These are phyloP conservation scores for Globisporangium alternatum DNA, from an alignment of 352 stramenopile species.

Conservation along the genomic window DNA sequence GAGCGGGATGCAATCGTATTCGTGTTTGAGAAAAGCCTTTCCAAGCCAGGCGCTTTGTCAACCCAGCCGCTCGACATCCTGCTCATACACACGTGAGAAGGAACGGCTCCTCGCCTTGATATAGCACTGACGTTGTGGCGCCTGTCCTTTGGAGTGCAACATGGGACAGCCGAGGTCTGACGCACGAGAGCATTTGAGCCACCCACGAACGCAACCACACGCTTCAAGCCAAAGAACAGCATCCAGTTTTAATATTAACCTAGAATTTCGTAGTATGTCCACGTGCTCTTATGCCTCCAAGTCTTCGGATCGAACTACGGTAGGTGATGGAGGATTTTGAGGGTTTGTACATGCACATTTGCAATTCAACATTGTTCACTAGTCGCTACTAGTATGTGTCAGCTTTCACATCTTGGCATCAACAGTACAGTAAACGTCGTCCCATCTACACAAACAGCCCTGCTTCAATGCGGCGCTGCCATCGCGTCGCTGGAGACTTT, in stretches of 20 bases:
- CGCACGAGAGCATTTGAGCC: neutral
- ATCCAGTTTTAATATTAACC: too few relatives aligned
- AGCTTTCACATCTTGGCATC: neutral
- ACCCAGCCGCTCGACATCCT: neutral
- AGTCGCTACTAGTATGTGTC: too few relatives aligned
- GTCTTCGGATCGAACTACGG: too few relatives aligned
- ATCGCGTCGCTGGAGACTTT: slow-evolving; percentile 1
- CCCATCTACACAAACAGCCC: neutral
- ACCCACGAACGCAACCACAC: too few relatives aligned
- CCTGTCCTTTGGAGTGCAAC: neutral
- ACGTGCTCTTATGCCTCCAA: too few relatives aligned
- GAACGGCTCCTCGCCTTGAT: neutral
- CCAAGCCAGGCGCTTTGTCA: neutral
- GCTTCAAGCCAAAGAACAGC: too few relatives aligned
- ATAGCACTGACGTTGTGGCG: neutral
- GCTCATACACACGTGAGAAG: neutral
- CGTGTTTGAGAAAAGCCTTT: neutral
- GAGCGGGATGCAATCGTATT: slow-evolving; percentile 1
- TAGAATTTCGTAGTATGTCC: too few relatives aligned
- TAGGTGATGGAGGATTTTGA: too few relatives aligned
- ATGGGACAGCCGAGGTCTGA: neutral
- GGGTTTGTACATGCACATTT: too few relatives aligned
- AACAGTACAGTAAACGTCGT: neutral
- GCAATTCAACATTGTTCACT: too few relatives aligned
- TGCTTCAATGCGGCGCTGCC: slow-evolving; percentile 4